These are phyloP conservation scores for Ogataea pilisensis DNA, from an alignment of 805 yeast species.

Conservation along the genomic window DNA sequence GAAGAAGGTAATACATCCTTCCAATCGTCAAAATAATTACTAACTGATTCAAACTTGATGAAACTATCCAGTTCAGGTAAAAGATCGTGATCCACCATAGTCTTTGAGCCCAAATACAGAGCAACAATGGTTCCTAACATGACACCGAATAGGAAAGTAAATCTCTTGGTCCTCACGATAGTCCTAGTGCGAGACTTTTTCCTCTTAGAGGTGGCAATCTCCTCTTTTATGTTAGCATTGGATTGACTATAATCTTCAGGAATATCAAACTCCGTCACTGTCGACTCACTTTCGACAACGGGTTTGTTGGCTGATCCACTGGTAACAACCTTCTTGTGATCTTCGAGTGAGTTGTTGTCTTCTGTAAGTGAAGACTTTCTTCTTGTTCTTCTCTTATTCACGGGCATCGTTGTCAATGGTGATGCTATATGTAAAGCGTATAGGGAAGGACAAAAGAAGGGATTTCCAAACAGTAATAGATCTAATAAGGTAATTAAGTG, in stretches of 20 bases:
- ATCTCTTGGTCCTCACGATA: constrained; percentile 40
- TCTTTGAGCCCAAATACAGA: constrained; percentile 50
- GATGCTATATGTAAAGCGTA: not conserved
- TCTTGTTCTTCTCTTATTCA: not conserved
- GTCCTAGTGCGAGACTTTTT: constrained; percentile 9
- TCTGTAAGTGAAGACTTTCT: not conserved
- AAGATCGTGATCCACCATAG: constrained; percentile 37
- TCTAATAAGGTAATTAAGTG: too few species aligned
- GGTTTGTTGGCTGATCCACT: not conserved
- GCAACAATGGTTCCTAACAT: constrained; percentile 66
- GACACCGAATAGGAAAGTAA: constrained; percentile 67
- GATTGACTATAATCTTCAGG: not conserved
- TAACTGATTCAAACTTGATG: constrained; percentile 51
- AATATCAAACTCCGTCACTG: constrained; percentile 1
- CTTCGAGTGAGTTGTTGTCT: constrained; percentile 15
- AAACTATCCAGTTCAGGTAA: constrained; percentile 47
- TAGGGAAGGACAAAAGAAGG: not conserved
- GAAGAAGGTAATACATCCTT: constrained; percentile 66
- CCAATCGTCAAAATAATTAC: constrained; percentile 67
- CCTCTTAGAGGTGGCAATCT: not conserved
- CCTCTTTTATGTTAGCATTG: not conserved
- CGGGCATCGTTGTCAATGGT: not conserved
- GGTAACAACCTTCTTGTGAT: too few species aligned
- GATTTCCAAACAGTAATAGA: too few species aligned
- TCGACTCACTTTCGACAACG: not conserved